Evolutionary conservation across 2,329 filamentous ascomycete species (phyloP), one percentile per base, ranked within the genome.

Genomic region (Emmonsiellopsis sp.): DNA sequence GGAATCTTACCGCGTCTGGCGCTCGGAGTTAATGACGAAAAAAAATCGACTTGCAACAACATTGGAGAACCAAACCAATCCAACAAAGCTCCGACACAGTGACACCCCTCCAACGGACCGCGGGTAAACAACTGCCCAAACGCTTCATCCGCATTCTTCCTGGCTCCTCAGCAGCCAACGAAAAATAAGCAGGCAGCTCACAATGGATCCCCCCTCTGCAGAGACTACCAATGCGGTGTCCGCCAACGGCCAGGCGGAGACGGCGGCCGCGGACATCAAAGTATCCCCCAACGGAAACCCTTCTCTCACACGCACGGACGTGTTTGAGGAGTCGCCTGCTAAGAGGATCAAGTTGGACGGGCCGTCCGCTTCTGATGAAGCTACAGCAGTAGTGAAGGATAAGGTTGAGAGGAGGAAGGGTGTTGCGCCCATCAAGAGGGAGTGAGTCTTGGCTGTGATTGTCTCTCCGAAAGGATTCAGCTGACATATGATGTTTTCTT

Each of bases 381-480:
- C 56, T 38, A 42, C 56, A 6, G 56, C 63, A 11, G 59, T 57
- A 26, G 50, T 54, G 15, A 61, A 67, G 54, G 61, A 59, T 37
- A 56, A 62, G 43, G 60, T 58, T 50, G 68, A 71, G 56, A 65
- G 71, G 34, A 62, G 64, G 54, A 82, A 76, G 62, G 85, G 85
- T 30, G 73, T 85, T 51, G 86, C 86, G 16, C 81, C 83, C 7
- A 81, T 91, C 68, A 90, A 89, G 70, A 76, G 80, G 65, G 86
- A 90, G 82, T 88, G 71, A 69, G 78, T 71, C 31, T 42, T 13
- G 11, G 16, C 38, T 43, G 7, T 15, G n/a, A 7, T 49, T 30
- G 20, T 8, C 10, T 11, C n/a, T 10, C 13, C 7, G 5, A n/a
- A 37, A 30, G 5, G 34, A 13, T 5, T 15, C 8, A 16, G 10